These are phyloP conservation scores for Teunomyces kruisii DNA, from an alignment of 805 yeast genomes.

Conservation along the genomic window DNA sequence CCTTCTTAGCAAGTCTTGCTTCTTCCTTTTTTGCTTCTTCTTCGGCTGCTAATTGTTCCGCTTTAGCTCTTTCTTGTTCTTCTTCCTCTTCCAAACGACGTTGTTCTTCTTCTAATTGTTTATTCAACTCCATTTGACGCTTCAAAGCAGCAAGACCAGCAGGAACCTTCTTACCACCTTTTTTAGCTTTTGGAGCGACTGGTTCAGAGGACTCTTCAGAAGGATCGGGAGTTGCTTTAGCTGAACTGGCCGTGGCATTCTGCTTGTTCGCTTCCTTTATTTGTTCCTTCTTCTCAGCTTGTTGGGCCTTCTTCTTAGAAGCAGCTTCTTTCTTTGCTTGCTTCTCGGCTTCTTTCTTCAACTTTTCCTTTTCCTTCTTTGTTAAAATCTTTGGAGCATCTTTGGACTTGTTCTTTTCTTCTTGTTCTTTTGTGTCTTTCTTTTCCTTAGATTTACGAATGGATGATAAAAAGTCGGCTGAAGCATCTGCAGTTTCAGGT, in stretches of 20 bases:
- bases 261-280: constrained; percentile 49
- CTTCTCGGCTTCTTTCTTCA: constrained; percentile 91
- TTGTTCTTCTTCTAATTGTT: constrained; percentile 84
- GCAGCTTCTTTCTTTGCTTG: constrained; percentile 89
- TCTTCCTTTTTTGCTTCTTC: constrained; percentile 69
- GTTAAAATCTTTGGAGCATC: constrained; percentile 76
- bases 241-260: constrained; percentile 38
- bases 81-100: constrained; percentile 71
- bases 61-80: constrained; percentile 48
- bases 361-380: constrained; percentile 92
- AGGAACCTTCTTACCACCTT: constrained; percentile 76
- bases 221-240: constrained; percentile 34
- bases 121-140: constrained; percentile 83
- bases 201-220: constrained; percentile 33
- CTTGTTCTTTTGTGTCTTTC: constrained; percentile 67
- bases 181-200: constrained; percentile 31
- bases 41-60: constrained; percentile 48
- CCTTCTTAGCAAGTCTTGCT: constrained; percentile 67
- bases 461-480: constrained; percentile 73
- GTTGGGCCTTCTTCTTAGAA: constrained; percentile 75
- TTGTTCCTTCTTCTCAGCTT: constrained; percentile 58
- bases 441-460: constrained; percentile 77
- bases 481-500: constrained; percentile 20
- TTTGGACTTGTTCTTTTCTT: constrained; percentile 48
- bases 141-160: constrained; percentile 91